Evolutionary conservation across 1,284 basidiomycete genomes (phyloP), one percentile per base, ranked within the genome.

Genomic region (Ceratorhiza oryzae-sativae): DNA sequence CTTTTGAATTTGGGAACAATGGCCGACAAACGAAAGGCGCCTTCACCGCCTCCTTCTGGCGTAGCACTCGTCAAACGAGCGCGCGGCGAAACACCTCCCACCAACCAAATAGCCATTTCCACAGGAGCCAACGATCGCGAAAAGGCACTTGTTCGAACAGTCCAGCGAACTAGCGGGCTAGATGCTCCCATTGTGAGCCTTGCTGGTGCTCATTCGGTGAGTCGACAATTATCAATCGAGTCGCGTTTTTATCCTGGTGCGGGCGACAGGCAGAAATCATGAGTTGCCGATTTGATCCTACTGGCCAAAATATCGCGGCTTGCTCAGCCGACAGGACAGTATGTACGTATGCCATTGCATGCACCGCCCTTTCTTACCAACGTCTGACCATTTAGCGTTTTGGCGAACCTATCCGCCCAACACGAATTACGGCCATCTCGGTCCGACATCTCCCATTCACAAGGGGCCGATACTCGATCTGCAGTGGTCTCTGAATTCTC

Each of bases 331-430:
- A 93, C 79, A 82, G 91, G 77, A 87, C 88, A 73, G 86, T 93
- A 71, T 93, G 91, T 92, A 76, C 78, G 90, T 86, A 27, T 53
- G 55, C 59, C 68, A 34, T 34, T 68, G 32, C 39, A 30, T 56
- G 20, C 46, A 23, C 73, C n/a, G 12, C 42, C 9, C 20, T 34
- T 12, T 45, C 13, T 75, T 58, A 65, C 63, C 36, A 45, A 42
- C 45, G 20, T 68, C 36, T 65, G 25, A 58, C 51, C 8, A 25
- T 51, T 34, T 71, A 93, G 91, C 92, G 0, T 79, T 93, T 63
- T 93, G 91, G 92, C 82, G 87, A 73, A 93, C 92, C 9, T 93
- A 93, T 73, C 80, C 91, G 9, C 91, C 92, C 18, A 92, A 93
- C 75, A 90, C 86, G 5, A 93, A 93, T 82, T 93, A 92, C 73